These are phyloP conservation scores for Graphilbum ipis-grandicollis DNA, from an alignment of 2,329 filamentous ascomycete genomes.

Conservation along the genomic window DNA sequence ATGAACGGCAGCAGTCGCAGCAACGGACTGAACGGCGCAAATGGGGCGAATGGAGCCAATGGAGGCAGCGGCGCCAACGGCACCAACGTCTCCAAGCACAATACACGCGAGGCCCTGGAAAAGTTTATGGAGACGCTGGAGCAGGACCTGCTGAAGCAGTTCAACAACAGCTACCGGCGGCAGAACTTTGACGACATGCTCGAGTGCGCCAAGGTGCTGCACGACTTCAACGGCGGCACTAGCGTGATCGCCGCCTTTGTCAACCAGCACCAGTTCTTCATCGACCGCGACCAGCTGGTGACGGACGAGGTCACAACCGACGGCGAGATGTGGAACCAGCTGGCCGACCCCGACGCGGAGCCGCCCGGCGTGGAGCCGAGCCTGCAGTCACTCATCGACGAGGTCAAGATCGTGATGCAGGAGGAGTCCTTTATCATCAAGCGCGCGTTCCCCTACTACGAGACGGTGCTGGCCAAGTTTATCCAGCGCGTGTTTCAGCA, in stretches of 20 bases:
- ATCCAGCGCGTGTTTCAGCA: conserved; percentile 94
- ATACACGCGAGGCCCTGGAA: conserved; percentile 81
- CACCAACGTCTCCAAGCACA: conserved; percentile 28
- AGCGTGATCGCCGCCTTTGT: conserved; percentile 94
- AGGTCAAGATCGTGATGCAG: conserved; percentile 89
- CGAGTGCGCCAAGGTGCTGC: conserved; percentile 82
- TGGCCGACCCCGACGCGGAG: conserved; percentile 88
- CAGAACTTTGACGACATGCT: conserved; percentile 98
- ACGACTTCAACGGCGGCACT: conserved; percentile 90
- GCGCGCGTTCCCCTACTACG: conserved; percentile 87
- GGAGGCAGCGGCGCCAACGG: conserved; percentile 34
- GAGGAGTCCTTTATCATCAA: conserved; percentile 96
- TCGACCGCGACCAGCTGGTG: conserved; percentile 82
- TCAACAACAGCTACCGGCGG: conserved; percentile 88
- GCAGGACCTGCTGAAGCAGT: conserved; percentile 87
- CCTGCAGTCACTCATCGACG: conserved; percentile 79
- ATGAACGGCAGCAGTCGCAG: conserved; percentile 35
- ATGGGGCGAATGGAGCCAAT: conserved; percentile 10
- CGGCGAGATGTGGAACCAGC: conserved; percentile 66
- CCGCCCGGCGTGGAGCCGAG: conserved; percentile 84
- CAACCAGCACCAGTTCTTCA: conserved; percentile 99
- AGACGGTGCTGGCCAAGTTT: conserved; percentile 84
- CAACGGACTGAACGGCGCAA: conserved; percentile 29
- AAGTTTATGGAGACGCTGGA: conserved; percentile 93
- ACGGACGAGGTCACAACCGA: conserved; percentile 69